Conservation (phyloP, 768 basidiomycete species). For the Tylopilus sp. region DNA sequence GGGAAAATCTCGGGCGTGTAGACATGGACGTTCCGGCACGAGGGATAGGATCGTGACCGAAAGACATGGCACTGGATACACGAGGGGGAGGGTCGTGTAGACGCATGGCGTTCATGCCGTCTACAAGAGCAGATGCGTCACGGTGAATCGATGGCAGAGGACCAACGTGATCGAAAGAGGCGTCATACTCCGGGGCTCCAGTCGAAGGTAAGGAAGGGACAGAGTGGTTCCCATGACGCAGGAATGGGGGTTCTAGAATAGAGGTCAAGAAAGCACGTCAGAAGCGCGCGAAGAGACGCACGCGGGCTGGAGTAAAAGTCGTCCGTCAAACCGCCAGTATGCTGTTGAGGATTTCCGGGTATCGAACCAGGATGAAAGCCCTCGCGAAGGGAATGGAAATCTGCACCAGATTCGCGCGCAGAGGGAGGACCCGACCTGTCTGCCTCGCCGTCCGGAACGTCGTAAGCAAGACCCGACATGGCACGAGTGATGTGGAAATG, state of each 20-base stretch:
- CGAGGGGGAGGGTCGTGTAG: constrained; percentile 42
- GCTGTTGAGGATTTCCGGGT: constrained; percentile 2
- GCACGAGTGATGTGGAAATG: not conserved
- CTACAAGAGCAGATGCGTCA: constrained; percentile 41
- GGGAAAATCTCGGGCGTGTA: constrained; percentile 35
- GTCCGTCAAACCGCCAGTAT: constrained; percentile 4
- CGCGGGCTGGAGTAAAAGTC: constrained; percentile 21
- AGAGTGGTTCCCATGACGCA: constrained; percentile 47
- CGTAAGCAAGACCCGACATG: constrained; percentile 33
- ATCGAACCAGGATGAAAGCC: constrained; percentile 6
- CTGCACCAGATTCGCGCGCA: constrained; percentile 2
- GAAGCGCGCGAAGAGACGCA: constrained; percentile 12
- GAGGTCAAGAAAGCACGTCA: constrained; percentile 8
- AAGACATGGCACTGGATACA: constrained; percentile 28
- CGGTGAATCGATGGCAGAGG: constrained; percentile 39
- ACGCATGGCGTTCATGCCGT: constrained; percentile 52
- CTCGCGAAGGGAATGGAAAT: not conserved
- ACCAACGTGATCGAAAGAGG: constrained; percentile 20
- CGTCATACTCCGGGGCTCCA: constrained; percentile 32
- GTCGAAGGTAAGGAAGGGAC: constrained; percentile 44
- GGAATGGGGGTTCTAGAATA: constrained; percentile 27
- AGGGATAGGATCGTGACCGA: constrained; percentile 44
- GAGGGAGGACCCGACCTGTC: constrained; percentile 7
- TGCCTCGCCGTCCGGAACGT: constrained; percentile 18
- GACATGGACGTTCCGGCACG: constrained; percentile 61